Base-by-base conservation (phyloP, 2,329 filamentous ascomycete genomes). In the Cladophialophora immunda region DNA sequence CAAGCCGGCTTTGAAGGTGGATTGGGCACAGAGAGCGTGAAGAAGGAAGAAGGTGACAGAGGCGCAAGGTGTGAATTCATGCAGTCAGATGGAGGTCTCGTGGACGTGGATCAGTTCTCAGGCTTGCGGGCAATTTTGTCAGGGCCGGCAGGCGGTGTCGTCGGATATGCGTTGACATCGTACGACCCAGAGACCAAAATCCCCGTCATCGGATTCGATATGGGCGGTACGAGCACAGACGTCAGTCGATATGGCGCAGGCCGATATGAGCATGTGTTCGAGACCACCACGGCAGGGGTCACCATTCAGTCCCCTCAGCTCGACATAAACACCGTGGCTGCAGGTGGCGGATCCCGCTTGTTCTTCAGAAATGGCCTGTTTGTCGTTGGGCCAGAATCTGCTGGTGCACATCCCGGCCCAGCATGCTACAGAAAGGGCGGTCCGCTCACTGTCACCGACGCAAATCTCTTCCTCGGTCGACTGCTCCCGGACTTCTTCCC, bases 261-360 rank as follows among this genome's bases (percentile, higher is more conserved):
- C 17, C 85, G 92, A 62, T 94, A 97, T 74, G 94, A 97, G 73
- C 94, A 97, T 74, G 93, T 97, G 0, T 97, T 97, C 72, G 94
- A 97, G 79, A 97, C 93, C 0, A 97, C 92, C 0, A 97, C 93
- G 0, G 94, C 94, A 0, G 94, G 94, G n/a, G 92, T 97, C 0
- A 94, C 93, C 0, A 95, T 97, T 30, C 93, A 97, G 74, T 94
- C 92, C 0, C 94, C 94, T 0, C 93, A 97, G 75, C 85, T 97
- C 0, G 93, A 97, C 75, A 97, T 97, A 80, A 97, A 97, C 78
- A 97, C 94, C 0, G 94, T 97, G 0, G 94, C 94, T 5, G 94
- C 94, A 2, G 94, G 94, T 55, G 94, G 94, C 69, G 81, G 81
- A 25, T 82, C 81, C 1, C 81, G 81, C 41, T 83, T 97, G 3